These are phyloP conservation scores for Saprolegnia diclina DNA, from an alignment of 352 stramenopile genomes.

Conservation along the genomic window DNA sequence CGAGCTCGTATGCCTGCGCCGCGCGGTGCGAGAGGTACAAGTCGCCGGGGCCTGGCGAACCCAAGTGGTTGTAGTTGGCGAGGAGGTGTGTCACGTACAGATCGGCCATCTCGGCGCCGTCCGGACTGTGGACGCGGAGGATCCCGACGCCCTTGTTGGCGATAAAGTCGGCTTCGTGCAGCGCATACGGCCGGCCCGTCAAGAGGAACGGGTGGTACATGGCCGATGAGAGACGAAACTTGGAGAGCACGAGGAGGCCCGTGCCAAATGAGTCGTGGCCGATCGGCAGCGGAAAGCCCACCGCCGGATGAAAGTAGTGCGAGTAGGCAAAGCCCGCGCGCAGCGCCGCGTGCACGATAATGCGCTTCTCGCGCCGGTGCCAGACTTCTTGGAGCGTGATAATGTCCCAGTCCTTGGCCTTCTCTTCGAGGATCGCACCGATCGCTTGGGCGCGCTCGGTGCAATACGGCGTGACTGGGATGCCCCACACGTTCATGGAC, in stretches of 20 bases:
- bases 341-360: slow-evolving; percentile 56
- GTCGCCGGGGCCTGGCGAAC: slow-evolving; percentile 56
- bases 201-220: slow-evolving; percentile 75
- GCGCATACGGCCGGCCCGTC: slow-evolving; percentile 64
- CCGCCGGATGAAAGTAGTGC: slow-evolving; percentile 77
- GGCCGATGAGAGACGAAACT: slow-evolving; percentile 51
- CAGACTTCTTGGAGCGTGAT: slow-evolving; percentile 82
- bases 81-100: slow-evolving; percentile 74
- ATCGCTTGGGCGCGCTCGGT: slow-evolving; percentile 61
- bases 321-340: slow-evolving; percentile 62
- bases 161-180: slow-evolving; percentile 76
- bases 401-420: slow-evolving; percentile 44
- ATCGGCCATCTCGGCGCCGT: slow-evolving; percentile 45
- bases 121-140: slow-evolving; percentile 52
- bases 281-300: slow-evolving; percentile 68
- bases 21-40: slow-evolving; percentile 59
- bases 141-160: slow-evolving; percentile 73
- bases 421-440: slow-evolving; percentile 50
- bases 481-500: slow-evolving; percentile 70
- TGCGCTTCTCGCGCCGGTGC: slow-evolving; percentile 70
- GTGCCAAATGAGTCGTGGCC: slow-evolving; percentile 69
- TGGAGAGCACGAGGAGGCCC: slow-evolving; percentile 66
- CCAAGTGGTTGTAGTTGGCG: slow-evolving; percentile 73
- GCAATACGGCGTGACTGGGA: slow-evolving; percentile 61
- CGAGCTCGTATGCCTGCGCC: slow-evolving; percentile 66